Base-by-base conservation (phyloP, 805 yeast species). In the Yarrowia hollandica region DNA sequence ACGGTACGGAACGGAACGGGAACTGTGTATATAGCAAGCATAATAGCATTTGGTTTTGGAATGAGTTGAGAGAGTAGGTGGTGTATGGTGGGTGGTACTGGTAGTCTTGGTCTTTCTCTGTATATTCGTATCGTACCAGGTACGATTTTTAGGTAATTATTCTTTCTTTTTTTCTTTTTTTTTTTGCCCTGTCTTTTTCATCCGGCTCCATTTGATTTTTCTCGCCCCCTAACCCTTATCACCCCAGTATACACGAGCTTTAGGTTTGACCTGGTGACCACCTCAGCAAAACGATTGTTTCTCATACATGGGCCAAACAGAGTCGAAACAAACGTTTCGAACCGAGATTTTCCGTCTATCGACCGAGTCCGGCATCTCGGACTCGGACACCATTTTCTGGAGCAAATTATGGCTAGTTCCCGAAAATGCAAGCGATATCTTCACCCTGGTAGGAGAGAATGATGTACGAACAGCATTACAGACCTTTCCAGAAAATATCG, bases 241-340 rank as follows among this genome's bases (percentile, higher is more conserved):
- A 25, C 33, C 28, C 30, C 14, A n/a, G n/a, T n/a, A 30, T 39
- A 39, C 23, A 16, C 48, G 33, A 41, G 9, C 15, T 16, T 41
- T 25, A 41, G 33, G 22, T 41, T 41, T 15, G 31, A n/a, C 46
- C 23, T 7, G 15, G 33, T 25, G 22, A 18, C 48, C 48, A 25
- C 48, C 33, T 18, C 48, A 41, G 14, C 16, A 14, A 11, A 3
- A 5, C 38, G 30, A 46, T 22, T n/a, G 4, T 6, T 5, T 8
- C 55, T 23, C 16, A 15, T 21, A 2, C 9, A 50, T 52, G 58
- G 58, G 58, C 19, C 58, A 52, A 35, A 37, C 44, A 6, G 58
- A 52, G 44, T 52, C 58, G 34, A 52, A 52, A 26, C 58, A 52
- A 44, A 28, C 58, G 25, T 52, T 52, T 37, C 58, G 58, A 34